Evolutionary conservation across 129 eudicot species (phyloP).

Genomic region (Chrysanthemum makinoi): DNA sequence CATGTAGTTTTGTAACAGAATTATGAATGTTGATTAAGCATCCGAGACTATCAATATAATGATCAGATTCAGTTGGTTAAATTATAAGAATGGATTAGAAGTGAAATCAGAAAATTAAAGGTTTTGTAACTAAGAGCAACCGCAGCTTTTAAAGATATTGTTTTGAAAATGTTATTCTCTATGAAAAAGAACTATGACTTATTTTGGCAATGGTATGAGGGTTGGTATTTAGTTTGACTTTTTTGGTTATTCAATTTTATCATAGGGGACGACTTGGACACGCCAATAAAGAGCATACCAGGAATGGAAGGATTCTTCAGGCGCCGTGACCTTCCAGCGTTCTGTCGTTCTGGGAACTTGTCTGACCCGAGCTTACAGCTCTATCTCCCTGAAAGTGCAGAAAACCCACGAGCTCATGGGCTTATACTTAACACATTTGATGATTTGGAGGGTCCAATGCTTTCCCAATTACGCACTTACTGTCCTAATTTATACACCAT

Average conservation of each 20-base stretch:
- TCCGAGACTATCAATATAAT: too few species aligned
- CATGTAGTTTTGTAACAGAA: too few species aligned
- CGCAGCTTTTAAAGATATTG: too few species aligned
- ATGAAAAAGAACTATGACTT: too few species aligned
- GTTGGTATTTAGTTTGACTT: background rate
- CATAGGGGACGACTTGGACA: constrained; percentile 44
- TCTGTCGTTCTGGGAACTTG: constrained; percentile 40
- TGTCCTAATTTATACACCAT: constrained; percentile 57
- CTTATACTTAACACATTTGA: constrained; percentile 65
- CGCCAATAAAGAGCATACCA: constrained; percentile 35
- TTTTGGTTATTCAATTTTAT: background rate
- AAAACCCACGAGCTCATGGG: constrained; percentile 42
- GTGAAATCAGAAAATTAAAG: too few species aligned
- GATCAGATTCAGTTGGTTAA: too few species aligned
- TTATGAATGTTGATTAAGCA: too few species aligned
- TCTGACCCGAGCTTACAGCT: constrained; percentile 25
- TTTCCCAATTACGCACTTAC: constrained; percentile 31
- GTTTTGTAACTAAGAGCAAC: too few species aligned
- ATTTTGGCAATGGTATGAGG: background rate
- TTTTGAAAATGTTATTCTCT: too few species aligned
- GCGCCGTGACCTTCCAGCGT: constrained; percentile 55
- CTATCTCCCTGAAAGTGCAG: constrained; percentile 22
- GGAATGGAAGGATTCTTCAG: constrained; percentile 55
- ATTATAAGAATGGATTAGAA: too few species aligned
- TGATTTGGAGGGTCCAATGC: constrained; percentile 53